Base-by-base conservation (phyloP, 108 stramenopile genomes). In the Cylindrotheca fusiformis region DNA sequence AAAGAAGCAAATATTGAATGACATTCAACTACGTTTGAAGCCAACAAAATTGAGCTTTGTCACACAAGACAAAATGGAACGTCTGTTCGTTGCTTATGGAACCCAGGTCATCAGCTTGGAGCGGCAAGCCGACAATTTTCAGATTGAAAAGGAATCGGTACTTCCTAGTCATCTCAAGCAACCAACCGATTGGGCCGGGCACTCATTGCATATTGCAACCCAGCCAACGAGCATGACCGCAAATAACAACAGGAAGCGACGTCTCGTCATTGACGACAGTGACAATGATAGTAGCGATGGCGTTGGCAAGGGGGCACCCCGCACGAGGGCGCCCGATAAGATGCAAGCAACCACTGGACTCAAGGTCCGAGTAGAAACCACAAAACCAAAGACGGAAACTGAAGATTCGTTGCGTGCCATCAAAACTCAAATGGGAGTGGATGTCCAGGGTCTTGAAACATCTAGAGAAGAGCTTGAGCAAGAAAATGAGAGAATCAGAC, bases 51-150 rank as follows among this genome's bases (percentile, higher is more conserved):
- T 62, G 14, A 57, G 45, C 23, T 66, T 85, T 48, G 44, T 53
- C 48, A 53, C 64, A 31, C 49, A 58, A 30, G 89, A 87, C 56
- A 91, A 91, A 48, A 67, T 78, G 68, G 89, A 91, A 60, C 67
- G 72, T 49, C 55, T 90, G n/a, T 27, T 45, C 21, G 33, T 77
- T 5, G 58, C 60, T 3, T 14, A 41, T 52, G 25, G 32, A 17
- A 17, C 25, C 12, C 47, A 46, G 33, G 63, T 44, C 12, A 69
- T 70, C 47, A 31, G 46, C 27, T 48, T 87, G 6, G 47, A 70
- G 44, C 81, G 89, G 49, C 24, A 55, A 56, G 89, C 77, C 1
- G 48, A 71, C 26, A 52, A 75, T 6, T 91, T 87, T 60, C 72
- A 75, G 41, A 78, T 77, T 23, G 22, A 41, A 51, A 73, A 46